These are phyloP conservation scores for Pythium grandisporangium DNA, from an alignment of 352 stramenopile genomes.

Conservation along the genomic window DNA sequence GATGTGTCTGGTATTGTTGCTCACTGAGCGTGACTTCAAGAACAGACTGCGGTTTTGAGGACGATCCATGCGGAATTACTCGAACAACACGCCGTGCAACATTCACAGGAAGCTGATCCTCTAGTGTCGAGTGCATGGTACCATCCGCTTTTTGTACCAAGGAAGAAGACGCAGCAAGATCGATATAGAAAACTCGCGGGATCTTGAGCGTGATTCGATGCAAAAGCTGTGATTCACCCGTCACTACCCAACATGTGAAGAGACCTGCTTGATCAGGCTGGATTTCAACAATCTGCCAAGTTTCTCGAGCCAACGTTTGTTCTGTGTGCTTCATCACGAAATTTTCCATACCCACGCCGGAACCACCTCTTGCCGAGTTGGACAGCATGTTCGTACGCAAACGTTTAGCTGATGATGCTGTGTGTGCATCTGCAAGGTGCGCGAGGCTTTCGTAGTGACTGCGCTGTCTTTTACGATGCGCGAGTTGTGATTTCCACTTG, in stretches of 20 bases:
- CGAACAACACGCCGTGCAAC: conserved; percentile 42
- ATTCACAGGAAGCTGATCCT: conserved; percentile 8
- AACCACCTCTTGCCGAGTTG: conserved; percentile 16
- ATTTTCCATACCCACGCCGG: conserved; percentile 75
- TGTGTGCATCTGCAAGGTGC: conserved; percentile 27
- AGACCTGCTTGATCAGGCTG: conserved; percentile 70
- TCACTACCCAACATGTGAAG: conserved; percentile 96
- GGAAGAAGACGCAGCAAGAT: conserved; percentile 54
- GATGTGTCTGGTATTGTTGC: conserved; percentile 57
- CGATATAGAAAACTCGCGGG: conserved; percentile 56
- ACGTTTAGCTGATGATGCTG: conserved; percentile 1
- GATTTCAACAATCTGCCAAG: conserved; percentile 80
- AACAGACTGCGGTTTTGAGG: conserved; percentile 38
- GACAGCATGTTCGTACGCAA: conserved; percentile 2
- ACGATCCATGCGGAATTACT: conserved; percentile 42
- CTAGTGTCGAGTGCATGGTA: conserved; percentile 26
- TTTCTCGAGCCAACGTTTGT: conserved; percentile 42
- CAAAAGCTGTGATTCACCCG: conserved; percentile 61
- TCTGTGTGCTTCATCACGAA: conserved; percentile 54
- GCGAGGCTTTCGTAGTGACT: conserved; percentile 48
- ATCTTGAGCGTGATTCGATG: conserved; percentile 68
- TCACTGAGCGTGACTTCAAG: conserved; percentile 66
- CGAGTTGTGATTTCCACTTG: conserved; percentile 29
- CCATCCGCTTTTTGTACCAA: too few relatives aligned
- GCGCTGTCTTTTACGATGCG: conserved; percentile 45